phyloP scores from a whole-genome alignment of 2,329 filamentous ascomycete genomes.

The Zarea fungicola region DNA sequence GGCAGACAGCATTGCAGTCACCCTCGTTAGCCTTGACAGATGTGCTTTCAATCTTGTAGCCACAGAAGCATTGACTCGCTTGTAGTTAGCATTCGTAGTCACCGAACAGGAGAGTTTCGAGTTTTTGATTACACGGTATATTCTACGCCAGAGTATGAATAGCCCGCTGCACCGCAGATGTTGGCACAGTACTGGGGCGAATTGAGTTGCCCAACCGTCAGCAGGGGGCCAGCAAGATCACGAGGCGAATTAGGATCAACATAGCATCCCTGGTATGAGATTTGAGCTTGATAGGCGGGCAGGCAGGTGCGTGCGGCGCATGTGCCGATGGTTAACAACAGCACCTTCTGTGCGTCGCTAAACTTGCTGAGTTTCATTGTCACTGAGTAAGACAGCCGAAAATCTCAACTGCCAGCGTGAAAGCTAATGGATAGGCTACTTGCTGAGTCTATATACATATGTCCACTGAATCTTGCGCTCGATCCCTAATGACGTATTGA shows the following conservation, averaged over 20 bases:
- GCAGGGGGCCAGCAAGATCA: conserved; percentile 13
- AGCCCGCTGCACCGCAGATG: conserved; percentile 17
- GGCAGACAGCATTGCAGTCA: conserved; percentile 10
- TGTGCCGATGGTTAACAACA: not conserved
- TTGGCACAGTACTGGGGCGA: conserved; percentile 17
- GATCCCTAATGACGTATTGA: not conserved
- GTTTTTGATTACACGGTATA: conserved; percentile 12
- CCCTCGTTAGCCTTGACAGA: conserved; percentile 14
- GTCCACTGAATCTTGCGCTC: too few species aligned
- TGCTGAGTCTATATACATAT: too few species aligned
- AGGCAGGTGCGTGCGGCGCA: conserved; percentile 8
- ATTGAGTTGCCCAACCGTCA: conserved; percentile 13
- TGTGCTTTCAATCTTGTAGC: conserved; percentile 13
- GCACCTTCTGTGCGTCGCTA: not conserved
- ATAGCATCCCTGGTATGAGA: conserved; percentile 13
- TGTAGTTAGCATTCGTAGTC: not conserved
- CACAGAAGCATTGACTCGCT: conserved; percentile 17
- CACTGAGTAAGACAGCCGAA: not conserved
- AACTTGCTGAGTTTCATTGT: not conserved
- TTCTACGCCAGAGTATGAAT: conserved; percentile 13
- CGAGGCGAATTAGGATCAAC: conserved; percentile 14
- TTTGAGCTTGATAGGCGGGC: conserved; percentile 12
- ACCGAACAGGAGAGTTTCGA: not conserved
- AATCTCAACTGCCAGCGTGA: too few species aligned
- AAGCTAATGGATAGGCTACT: too few species aligned